Evolutionary conservation across 305 asterid genomes (phyloP).

Genomic region (Withania somnifera): DNA sequence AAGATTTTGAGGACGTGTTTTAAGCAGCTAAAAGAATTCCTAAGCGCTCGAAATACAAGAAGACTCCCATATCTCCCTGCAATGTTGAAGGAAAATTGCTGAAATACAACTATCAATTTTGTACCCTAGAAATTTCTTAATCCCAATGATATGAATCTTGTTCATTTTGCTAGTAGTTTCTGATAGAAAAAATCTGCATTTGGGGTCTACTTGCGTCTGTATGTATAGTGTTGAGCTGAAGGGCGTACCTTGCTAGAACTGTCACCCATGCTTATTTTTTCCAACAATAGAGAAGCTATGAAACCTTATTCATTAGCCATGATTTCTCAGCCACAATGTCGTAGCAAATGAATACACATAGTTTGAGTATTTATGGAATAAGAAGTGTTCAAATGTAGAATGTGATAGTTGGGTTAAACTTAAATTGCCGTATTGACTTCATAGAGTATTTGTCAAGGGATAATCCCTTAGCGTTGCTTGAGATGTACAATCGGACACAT

Average conservation of each 20-base stretch:
- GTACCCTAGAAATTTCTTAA: not conserved
- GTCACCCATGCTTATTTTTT: not conserved
- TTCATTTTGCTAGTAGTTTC: not conserved
- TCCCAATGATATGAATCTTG: not conserved
- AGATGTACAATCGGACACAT: too few relatives aligned
- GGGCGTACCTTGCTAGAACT: not conserved
- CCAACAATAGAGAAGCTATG: too few relatives aligned
- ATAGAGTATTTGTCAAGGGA: not conserved
- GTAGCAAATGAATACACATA: not conserved
- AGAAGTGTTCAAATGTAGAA: not conserved
- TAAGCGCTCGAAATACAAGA: not conserved
- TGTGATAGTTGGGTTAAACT: not conserved
- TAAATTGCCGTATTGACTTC: not conserved
- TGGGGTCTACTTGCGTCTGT: not conserved
- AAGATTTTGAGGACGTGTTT: slow-evolving; percentile 27
- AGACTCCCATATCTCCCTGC: not conserved
- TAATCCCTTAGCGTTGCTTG: too few relatives aligned
- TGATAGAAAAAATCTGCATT: not conserved
- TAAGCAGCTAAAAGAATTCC: not conserved
- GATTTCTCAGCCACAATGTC: not conserved
- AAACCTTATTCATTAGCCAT: too few relatives aligned
- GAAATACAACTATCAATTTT: not conserved
- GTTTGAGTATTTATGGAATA: not conserved
- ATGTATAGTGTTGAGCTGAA: not conserved
- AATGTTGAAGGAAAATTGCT: not conserved